Evolutionary conservation across 768 basidiomycete species (phyloP), one percentile per base, ranked within the genome.

Genomic region (Boletus reticuloceps): DNA sequence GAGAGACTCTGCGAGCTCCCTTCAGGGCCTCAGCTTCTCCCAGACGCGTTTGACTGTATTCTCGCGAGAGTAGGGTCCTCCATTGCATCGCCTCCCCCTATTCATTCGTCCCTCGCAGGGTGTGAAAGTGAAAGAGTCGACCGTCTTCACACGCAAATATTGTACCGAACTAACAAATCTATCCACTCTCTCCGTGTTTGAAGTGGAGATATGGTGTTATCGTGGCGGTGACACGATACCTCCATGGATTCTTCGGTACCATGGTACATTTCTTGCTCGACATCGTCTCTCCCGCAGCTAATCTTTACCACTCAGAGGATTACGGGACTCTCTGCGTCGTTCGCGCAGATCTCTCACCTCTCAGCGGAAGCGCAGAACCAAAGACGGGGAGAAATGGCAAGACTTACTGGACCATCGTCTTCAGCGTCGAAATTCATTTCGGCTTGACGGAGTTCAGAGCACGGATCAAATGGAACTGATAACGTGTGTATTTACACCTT

Each of bases 121-220:
- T 41, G 77, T 86, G 41, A 88, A 81, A 73, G 89, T 91, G 50
- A 89, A 90, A 57, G 89, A 90, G 65, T 89, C 86, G 20, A 90
- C 82, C 0, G 88, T 90, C 14, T 90, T 91, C 66, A 86, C 83
- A 51, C 77, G 89, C 51, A 91, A 91, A 65, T 90, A 91, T 69
- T 88, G 85, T 64, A 91, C 89, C 0, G 89, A 91, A 65, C 78
- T 91, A 37, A 91, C 89, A 10, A 89, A 81, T 58, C 67, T 91
- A 31, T 82, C 84, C 5, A 85, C 88, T 61, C 76, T 90, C 6
- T 88, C 86, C 14, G 85, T 90, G 17, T 91, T 91, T 59, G 89
- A 91, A 66, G 88, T 91, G 27, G 88, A 91, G 68, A 80, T 91
- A 60, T 91, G 89, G 89, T 91, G 89, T 65, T 91, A 82, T 70